phyloP scores from a whole-genome alignment of 306 rosid species.

The Dryas alaskensis region DNA sequence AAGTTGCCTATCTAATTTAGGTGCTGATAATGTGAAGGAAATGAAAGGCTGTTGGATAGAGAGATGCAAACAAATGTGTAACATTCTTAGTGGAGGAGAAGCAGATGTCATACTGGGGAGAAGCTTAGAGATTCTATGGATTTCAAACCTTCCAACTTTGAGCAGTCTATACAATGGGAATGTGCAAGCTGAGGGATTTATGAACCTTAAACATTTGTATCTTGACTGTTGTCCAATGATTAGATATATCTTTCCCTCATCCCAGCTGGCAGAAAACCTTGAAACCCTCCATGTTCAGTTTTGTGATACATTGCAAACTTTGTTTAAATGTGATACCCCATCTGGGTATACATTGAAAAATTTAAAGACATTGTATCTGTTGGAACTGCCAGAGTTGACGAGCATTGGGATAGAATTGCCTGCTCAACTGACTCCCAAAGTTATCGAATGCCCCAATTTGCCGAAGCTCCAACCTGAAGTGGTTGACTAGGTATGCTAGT shows the following conservation, averaged over 20 bases:
- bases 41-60: constrained; percentile 37
- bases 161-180: not conserved
- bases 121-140: constrained; percentile 35
- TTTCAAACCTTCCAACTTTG: constrained; percentile 36
- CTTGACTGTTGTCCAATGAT: constrained; percentile 36
- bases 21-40: constrained; percentile 1
- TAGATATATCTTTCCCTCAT: constrained; percentile 13
- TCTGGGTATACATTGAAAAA: constrained; percentile 4
- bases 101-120: not conserved
- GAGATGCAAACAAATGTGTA: constrained; percentile 20
- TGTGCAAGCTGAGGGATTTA: constrained; percentile 2
- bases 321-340: not conserved
- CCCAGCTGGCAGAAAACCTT: constrained; percentile 22
- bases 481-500: not conserved
- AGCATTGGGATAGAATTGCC: constrained; percentile 23
- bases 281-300: constrained; percentile 32
- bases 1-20: constrained; percentile 20
- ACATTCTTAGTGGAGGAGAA: constrained; percentile 3
- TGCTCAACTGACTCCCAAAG: not conserved
- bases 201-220: constrained; percentile 29
- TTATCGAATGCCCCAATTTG: constrained; percentile 7
- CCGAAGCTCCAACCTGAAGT: not conserved
- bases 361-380: constrained; percentile 19
- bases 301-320: constrained; percentile 28
- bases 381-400: constrained; percentile 34